Evolutionary conservation across 345 rosid species (phyloP), one percentile per base, ranked within the genome.

Genomic region (Erodium maritimum): DNA sequence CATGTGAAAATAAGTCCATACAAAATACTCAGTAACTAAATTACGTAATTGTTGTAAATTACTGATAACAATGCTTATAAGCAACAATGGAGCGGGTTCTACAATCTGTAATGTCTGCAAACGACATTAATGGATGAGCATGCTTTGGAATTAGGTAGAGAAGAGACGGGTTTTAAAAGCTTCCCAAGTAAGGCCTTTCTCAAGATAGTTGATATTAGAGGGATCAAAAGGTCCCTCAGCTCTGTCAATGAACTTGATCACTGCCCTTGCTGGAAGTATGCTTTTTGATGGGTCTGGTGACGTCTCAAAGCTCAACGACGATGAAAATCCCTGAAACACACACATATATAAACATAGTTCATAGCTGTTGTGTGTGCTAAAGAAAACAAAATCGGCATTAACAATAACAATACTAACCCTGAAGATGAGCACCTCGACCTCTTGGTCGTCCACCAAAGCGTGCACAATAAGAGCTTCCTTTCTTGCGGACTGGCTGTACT

Each of bases 201-300:
- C 88, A 37, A 88, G 63, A 62, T 82, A 88, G 46, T 75, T 67
- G 11, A 88, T 63, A 19, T 80, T 69, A 14, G 93, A 78, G 20
- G 98, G 93, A 69, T 86, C 76, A 61, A 91, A 88, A 19, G 98
- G 98, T 9, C 90, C 95, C 65, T 56, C 75, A 37, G 86, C 82
- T 71, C 87, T 77, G 71, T 91, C 93, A 12, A 88, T 69, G 56
- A 67, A 65, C 58, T 58, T 81, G 21, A 91, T 88, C 33, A 73
- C 75, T 14, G 91, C 95, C 66, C 85, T 84, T 0, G 70, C 76
- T 12, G 97, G 96, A 61, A 91, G 70, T 16, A 88, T 82, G 60
- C 98, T 82, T 64, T 67, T 82, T 33, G 98, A 82, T 55, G 90
- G 93, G 56, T 88, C 95, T 17, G 95, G 70, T 25, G 80, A 82